Base-by-base conservation (phyloP, 1,139 yeast genomes). In the Suhomyces taliae region DNA sequence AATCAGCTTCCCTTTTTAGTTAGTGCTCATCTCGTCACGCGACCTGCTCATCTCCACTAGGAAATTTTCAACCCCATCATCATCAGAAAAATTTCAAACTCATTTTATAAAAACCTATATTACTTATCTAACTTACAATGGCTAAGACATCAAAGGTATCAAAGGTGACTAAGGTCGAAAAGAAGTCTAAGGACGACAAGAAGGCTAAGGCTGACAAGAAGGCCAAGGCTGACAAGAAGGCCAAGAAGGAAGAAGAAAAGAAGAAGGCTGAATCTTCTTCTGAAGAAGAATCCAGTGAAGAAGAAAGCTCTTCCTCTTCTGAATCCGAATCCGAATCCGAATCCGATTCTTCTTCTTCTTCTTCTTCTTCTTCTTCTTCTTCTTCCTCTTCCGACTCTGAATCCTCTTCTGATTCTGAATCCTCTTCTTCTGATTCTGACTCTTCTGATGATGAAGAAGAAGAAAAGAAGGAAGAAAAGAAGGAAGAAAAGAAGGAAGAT, bases 101-200 rank as follows among this genome's bases (percentile, higher is more conserved):
- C 34, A 19, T 24, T 37, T 10, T 31, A 4, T 4, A 29, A 29
- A 29, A 29, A 19, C 24, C 32, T 11, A 29, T 29, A 40, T 40
- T 39, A 39, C 9, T 27, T 37, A 36, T 45, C 39, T 34, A 38
- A 34, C 34, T 34, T 24, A 53, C 45, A 53, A 67, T 67, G 72
- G 72, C 70, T 56, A 60, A 66, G 53, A 58, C 64, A 34, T 51
- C 64, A 36, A 65, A 67, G 51, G 58, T 57, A 43, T 36, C 45
- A 14, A 47, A 47, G 46, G 45, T 46, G 46, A 44, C 44, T 26
- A 46, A 46, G 49, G 58, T 56, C 46, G 57, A 49, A 57, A 58
- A 58, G 58, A 56, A 58, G 56, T 55, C 66, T 51, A 60, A 66
- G 57, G 61, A 61, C 39, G 59, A 65, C 52, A 67, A 71, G 57